These are phyloP conservation scores for Camelina neglecta DNA, from an alignment of 345 rosid species.

Conservation along the genomic window DNA sequence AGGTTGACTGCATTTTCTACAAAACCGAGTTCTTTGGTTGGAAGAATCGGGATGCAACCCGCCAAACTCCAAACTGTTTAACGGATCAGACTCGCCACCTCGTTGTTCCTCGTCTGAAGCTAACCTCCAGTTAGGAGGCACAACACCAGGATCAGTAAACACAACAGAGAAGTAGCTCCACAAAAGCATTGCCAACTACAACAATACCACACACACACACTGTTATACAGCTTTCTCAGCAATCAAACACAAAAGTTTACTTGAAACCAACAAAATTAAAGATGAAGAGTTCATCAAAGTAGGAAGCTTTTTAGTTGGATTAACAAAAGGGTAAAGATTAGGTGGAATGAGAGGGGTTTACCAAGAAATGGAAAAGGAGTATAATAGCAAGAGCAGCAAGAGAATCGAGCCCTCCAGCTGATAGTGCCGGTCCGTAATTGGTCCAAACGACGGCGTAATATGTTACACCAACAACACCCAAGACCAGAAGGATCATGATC, in stretches of 20 bases:
- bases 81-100: conserved; percentile 74
- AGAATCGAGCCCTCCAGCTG: conserved; percentile 68
- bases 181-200: conserved; percentile 88
- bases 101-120: conserved; percentile 73
- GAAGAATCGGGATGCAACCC: conserved; percentile 60
- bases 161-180: conserved; percentile 99
- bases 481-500: conserved; percentile 94
- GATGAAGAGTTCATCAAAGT: conserved; percentile 14
- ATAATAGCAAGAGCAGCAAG: conserved; percentile 59
- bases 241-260: conserved; percentile 6
- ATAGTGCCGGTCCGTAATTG: conserved; percentile 81
- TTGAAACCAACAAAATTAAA: not conserved
- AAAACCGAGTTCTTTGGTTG: conserved; percentile 68
- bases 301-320: conserved; percentile 18
- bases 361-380: conserved; percentile 82
- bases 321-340: not conserved
- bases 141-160: conserved; percentile 89
- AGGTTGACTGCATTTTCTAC: conserved; percentile 90
- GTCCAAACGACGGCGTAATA: conserved; percentile 91
- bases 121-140: conserved; percentile 96
- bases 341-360: conserved; percentile 35
- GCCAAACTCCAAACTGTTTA: conserved; percentile 61
- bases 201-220: not conserved
- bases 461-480: conserved; percentile 91
- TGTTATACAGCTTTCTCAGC: conserved; percentile 12